phyloP scores from a whole-genome alignment of 2,329 filamentous ascomycete species.

The Cladosporium velox region DNA sequence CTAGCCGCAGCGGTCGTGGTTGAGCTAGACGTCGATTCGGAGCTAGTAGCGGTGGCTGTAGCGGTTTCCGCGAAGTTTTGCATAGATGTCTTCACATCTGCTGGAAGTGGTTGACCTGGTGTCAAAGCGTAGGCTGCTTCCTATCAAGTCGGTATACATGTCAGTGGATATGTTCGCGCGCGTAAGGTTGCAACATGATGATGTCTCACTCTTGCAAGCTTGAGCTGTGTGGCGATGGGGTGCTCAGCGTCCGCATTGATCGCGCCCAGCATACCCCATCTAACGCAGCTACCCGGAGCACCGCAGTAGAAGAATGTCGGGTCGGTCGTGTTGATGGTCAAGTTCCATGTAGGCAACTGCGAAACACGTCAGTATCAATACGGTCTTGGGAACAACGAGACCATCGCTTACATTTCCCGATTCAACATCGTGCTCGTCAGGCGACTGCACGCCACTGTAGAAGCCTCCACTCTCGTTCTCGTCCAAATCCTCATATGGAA shows the following conservation, averaged over 20 bases:
- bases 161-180: not conserved
- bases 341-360: constrained; percentile 33
- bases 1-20: constrained; percentile 22
- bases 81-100: constrained; percentile 36
- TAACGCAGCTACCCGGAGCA: constrained; percentile 64
- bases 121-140: constrained; percentile 37
- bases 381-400: no score
- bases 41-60: constrained; percentile 25
- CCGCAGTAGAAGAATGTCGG: constrained; percentile 72
- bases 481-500: constrained; percentile 37
- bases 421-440: constrained; percentile 1
- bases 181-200: no score
- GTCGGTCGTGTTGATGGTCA: constrained; percentile 60
- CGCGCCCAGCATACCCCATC: constrained; percentile 71
- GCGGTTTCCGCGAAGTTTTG: constrained; percentile 28
- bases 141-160: not conserved
- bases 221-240: constrained; percentile 34
- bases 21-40: constrained; percentile 24
- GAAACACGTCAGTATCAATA: not conserved
- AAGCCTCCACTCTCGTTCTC: constrained; percentile 27
- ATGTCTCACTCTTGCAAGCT: constrained; percentile 25
- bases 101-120: constrained; percentile 44
- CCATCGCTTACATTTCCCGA: constrained; percentile 3
- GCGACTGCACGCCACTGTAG: constrained; percentile 23
- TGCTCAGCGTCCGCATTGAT: constrained; percentile 61